Base-by-base conservation (phyloP, 306 rosid genomes). In the Spatholobus suberectus region DNA sequence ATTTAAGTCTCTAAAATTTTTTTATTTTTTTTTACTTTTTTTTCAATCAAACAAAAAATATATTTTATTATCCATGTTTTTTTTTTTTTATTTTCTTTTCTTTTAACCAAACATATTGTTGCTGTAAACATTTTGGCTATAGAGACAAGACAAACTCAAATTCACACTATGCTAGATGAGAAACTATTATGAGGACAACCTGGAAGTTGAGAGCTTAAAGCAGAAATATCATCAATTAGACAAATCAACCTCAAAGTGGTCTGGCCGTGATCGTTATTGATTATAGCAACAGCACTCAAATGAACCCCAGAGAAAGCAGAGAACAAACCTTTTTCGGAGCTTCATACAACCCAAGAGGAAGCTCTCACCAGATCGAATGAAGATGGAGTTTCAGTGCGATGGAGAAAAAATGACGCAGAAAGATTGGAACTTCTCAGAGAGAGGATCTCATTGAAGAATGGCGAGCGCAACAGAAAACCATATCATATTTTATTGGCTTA, bases 311-410 rank as follows among this genome's bases (percentile, higher is more conserved):
- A 69, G 46, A 72, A 62, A 83, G 65, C 81, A 74, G 80, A 81
- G 67, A 74, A 86, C 85, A 27, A 82, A 75, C 85, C 91, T 81
- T 67, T 79, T 71, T 61, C 37, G 55, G 51, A n/a, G 44, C 51
- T 62, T 76, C 46, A 41, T 43, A 34, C 69, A 59, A 73, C 46
- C 54, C 35, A 78, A 75, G 73, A 4, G 47, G 27, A 63, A 46
- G 3, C 65, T 20, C 35, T 1, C 51, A 18, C 27, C 24, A 5
- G 55, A 70, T 70, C 18, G 65, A 44, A 58, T 4, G 47, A 29
- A 13, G 21, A 52, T 5, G 57, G n/a, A 6, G 63, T 61, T 76
- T 77, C 55, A 24, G 77, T 9, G 44, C 11, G 8, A 17, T 8
- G 37, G 24, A 58, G 38, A 71, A 29, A 41, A 61, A 34, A 72